A percentile compares a stretch with the other conserved stretches of the same genome.
Evolutionary conservation across 805 yeast genomes (phyloP).

Genomic region (Lipomyces lipofer): DNA sequence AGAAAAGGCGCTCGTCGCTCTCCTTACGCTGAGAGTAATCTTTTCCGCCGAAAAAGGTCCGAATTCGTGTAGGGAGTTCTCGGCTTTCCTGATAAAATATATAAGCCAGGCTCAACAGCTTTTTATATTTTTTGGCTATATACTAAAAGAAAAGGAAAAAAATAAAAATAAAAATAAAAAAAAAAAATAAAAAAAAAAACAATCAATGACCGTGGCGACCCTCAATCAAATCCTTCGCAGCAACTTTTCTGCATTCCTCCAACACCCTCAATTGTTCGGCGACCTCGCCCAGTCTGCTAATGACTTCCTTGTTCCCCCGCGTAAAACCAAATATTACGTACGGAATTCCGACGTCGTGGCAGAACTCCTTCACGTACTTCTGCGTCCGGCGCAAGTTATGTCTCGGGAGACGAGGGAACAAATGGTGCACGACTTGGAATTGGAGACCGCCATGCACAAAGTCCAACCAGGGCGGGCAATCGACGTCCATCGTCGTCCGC

Average conservation of each 20-base stretch:
- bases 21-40: no score
- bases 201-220: no score
- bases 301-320: slow-evolving; percentile 69
- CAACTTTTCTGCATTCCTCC: slow-evolving; percentile 65
- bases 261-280: slow-evolving; percentile 75
- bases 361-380: slow-evolving; percentile 66
- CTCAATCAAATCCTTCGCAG: slow-evolving; percentile 59
- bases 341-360: slow-evolving; percentile 70
- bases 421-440: slow-evolving; percentile 84
- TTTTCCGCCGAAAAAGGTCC: no score
- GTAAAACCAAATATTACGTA: slow-evolving; percentile 83
- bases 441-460: slow-evolving; percentile 88
- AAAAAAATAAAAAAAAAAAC: no score
- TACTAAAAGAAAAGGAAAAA: no score
- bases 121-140: no score
- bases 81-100: no score
- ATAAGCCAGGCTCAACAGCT: no score
- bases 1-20: no score
- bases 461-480: slow-evolving; percentile 88
- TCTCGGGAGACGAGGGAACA: slow-evolving; percentile 83
- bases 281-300: slow-evolving; percentile 66
- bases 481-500: slow-evolving; percentile 91
- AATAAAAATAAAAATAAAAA: no score
- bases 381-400: slow-evolving; percentile 80
- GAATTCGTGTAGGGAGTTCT: no score